Evolutionary conservation across 768 basidiomycete species (phyloP).

Genomic region (Calocybe cyanea): DNA sequence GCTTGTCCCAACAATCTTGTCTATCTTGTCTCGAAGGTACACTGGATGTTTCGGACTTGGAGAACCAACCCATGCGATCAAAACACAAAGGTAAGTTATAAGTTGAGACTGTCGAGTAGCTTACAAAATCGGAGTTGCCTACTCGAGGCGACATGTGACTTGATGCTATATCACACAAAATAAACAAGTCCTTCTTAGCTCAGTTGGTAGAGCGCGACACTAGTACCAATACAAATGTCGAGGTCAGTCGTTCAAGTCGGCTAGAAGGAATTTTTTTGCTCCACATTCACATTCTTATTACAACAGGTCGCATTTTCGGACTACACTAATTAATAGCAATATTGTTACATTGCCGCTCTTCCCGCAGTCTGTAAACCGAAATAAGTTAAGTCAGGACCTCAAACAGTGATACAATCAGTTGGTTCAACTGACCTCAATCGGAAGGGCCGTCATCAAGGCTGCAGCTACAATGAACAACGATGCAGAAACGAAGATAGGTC

Average conservation of each 20-base stretch:
- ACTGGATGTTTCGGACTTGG: slow-evolving; percentile 31
- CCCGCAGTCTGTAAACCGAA: slow-evolving; percentile 25
- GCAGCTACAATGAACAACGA: slow-evolving; percentile 40
- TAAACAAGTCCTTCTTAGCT: slow-evolving; percentile 10
- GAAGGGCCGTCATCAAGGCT: slow-evolving; percentile 36
- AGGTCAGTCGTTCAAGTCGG: slow-evolving; percentile 13
- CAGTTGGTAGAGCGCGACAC: slow-evolving; percentile 16
- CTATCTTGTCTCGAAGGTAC: slow-evolving; percentile 59
- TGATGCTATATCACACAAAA: background rate
- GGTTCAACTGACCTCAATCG: slow-evolving; percentile 38
- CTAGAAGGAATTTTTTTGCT: slow-evolving; percentile 9
- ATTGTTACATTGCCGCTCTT: slow-evolving; percentile 30
- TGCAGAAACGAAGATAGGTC: slow-evolving; percentile 47
- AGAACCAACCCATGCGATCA: slow-evolving; percentile 49
- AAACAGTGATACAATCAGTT: background rate
- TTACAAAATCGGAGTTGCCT: no score
- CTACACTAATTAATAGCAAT: no score
- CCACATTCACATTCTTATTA: no score
- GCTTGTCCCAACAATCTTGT: slow-evolving; percentile 77
- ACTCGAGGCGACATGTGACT: background rate
- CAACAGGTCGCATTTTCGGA: no score
- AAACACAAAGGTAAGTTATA: no score
- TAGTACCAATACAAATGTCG: slow-evolving; percentile 3
- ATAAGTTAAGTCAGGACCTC: background rate
- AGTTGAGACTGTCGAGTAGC: no score